Base-by-base conservation (phyloP, 306 rosid genomes). In the Citrullus amarus region DNA sequence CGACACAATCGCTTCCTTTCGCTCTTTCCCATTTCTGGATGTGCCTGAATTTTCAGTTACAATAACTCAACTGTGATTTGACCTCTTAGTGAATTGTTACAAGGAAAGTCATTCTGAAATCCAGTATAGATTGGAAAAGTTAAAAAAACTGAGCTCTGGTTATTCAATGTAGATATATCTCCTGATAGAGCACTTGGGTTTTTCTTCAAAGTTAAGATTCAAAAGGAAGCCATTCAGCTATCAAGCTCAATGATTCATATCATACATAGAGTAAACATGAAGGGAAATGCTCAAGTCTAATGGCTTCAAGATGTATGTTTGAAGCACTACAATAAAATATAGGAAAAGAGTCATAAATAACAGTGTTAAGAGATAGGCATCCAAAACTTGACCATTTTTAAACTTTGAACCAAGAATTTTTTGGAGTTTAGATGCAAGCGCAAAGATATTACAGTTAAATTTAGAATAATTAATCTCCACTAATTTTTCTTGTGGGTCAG, bases 1-100 rank as follows among this genome's bases (percentile, higher is more conserved):
- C 98, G 74, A 48, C 99, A 96, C 55, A 96, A 36, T 80, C 97
- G 90, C 85, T 96, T 96, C 86, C 99, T 91, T 83, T 96, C 99
- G 16, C 93, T 87, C 90, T 96, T 96, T 81, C 81, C 91, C 68
- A 96, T 92, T 81, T 91, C 98, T 74, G 91, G 91, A 82, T 91
- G 99, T 87, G 98, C 96, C 99, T 96, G 88, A 22, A 84, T 65
- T 38, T 77, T 65, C 55, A 78, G 76, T 43, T 46, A 25, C 30
- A 61, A 62, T 62, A 74, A 73, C 28, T 16, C 9, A 51, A 15
- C 60, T 30, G 77, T 28, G 41, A 72, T 72, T 72, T 50, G 43
- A 46, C 22, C 60, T 48, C 59, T 14, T 14, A 25, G 43, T 15
- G 61, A 32, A 51, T 15, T 72, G 60, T 28, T 22, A 28, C 28